phyloP scores from a whole-genome alignment of 768 basidiomycete species.

The Tylopilus rubrobrunneus region DNA sequence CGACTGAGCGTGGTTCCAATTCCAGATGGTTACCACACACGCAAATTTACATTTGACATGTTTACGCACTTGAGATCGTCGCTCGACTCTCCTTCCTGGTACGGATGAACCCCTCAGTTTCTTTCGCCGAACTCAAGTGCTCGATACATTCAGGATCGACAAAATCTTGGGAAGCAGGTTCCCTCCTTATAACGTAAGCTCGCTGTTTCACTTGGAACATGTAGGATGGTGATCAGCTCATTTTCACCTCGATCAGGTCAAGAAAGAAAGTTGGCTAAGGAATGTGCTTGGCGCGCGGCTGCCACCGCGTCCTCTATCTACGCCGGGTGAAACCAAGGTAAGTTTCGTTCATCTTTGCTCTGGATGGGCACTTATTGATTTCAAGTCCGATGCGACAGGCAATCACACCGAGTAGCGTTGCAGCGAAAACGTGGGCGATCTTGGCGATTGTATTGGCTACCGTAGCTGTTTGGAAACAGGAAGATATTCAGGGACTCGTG shows the following conservation, averaged over 20 bases:
- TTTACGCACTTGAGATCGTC: constrained; percentile 74
- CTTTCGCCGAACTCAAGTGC: background rate
- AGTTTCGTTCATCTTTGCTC: background rate
- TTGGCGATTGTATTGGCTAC: constrained; percentile 8
- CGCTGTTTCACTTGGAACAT: background rate
- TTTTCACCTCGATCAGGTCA: constrained; percentile 10
- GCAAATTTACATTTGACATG: constrained; percentile 70
- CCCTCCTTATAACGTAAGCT: constrained; percentile 28
- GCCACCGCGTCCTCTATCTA: constrained; percentile 19
- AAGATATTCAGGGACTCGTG: background rate
- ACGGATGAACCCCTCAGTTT: background rate
- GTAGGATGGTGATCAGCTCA: background rate
- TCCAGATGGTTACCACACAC: constrained; percentile 65
- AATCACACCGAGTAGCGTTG: background rate
- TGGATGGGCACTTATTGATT: constrained; percentile 12
- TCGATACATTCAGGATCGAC: constrained; percentile 19
- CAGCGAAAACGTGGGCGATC: constrained; percentile 1
- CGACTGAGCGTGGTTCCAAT: background rate
- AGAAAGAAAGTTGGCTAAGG: constrained; percentile 24
- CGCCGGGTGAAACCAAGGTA: constrained; percentile 12
- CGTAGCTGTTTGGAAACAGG: constrained; percentile 1
- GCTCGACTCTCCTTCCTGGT: constrained; percentile 39
- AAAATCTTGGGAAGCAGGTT: constrained; percentile 24
- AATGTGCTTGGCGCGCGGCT: constrained; percentile 12
- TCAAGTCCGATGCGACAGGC: constrained; percentile 3